These are phyloP conservation scores for Carex kokanica DNA, from an alignment of 176 grass and related monocot genomes.

Conservation along the genomic window DNA sequence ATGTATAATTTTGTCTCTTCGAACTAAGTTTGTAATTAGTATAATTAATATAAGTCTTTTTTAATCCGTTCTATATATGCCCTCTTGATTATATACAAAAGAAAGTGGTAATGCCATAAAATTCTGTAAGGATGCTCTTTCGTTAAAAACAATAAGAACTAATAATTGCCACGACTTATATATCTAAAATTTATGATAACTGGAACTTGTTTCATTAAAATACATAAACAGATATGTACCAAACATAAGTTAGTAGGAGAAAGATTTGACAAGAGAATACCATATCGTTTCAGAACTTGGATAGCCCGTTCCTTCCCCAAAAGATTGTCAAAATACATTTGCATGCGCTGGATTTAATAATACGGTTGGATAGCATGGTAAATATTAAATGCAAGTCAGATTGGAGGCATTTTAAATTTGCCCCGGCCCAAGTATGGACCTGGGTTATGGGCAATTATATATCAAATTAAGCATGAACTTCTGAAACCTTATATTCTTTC, in stretches of 20 bases:
- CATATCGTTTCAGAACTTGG: not conserved
- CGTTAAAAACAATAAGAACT: not conserved
- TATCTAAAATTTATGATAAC: not conserved
- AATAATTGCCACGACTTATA: not conserved
- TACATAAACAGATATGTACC: not conserved
- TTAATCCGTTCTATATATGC: too few relatives aligned
- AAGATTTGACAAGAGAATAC: not conserved
- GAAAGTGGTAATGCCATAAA: not conserved
- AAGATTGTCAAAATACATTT: not conserved
- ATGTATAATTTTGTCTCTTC: too few relatives aligned
- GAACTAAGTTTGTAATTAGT: too few relatives aligned
- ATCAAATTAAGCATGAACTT: not conserved
- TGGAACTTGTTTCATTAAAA: not conserved
- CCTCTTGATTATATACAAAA: too few relatives aligned
- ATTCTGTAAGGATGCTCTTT: not conserved
- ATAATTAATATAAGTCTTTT: too few relatives aligned
- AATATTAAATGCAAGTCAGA: not conserved
- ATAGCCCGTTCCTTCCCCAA: not conserved
- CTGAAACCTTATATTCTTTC: conserved; percentile 24
- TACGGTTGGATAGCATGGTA: conserved; percentile 12
- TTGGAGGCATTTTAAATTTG: not conserved
- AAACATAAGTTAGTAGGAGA: not conserved
- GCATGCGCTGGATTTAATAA: not conserved
- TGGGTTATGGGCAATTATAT: conserved; percentile 20
- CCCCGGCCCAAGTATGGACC: conserved; percentile 2